Evolutionary conservation across 441 rosid species (phyloP).

Genomic region (Populus hybrid): DNA sequence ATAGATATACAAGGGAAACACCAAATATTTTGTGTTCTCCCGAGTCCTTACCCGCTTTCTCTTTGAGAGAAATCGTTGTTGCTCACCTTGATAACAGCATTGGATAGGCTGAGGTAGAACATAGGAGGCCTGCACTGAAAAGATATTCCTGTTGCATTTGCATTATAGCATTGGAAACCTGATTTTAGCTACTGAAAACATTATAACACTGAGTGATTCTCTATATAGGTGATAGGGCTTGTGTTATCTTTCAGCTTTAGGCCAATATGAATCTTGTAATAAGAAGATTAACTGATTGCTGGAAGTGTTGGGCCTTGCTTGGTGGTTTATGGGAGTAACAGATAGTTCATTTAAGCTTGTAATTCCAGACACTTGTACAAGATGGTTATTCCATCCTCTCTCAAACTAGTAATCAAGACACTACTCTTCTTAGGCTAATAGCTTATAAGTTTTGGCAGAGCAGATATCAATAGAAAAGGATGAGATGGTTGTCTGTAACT

Average conservation of each 20-base stretch:
- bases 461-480: neutral
- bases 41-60: neutral
- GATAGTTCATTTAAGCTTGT: neutral
- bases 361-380: neutral
- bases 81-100: neutral
- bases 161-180: neutral
- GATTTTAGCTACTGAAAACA: neutral
- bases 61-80: neutral
- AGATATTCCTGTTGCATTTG: neutral
- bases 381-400: neutral
- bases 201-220: neutral
- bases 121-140: neutral
- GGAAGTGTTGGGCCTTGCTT: neutral
- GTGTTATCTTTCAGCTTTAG: neutral
- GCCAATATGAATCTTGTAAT: neutral
- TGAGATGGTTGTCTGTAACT: neutral
- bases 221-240: neutral
- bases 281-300: neutral
- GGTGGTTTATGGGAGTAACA: neutral
- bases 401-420: neutral
- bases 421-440: neutral
- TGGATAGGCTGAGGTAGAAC: neutral
- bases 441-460: neutral
- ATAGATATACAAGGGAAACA: neutral
- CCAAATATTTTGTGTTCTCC: neutral